Base-by-base conservation (phyloP, 257 asterid species). In the Buddleja alternifolia region DNA sequence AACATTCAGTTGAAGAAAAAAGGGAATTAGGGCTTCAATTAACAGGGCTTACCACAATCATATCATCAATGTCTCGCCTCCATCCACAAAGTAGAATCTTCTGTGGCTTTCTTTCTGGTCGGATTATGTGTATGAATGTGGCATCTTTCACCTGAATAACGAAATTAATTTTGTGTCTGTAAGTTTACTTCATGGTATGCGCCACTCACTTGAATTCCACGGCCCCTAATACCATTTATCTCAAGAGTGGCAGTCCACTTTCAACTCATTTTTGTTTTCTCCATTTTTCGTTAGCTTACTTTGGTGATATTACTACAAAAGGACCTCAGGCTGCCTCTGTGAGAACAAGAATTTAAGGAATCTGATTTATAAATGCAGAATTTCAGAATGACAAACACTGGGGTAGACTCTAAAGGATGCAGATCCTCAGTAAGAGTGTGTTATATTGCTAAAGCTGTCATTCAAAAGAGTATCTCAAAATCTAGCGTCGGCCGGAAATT, bases 31-130 rank as follows among this genome's bases (percentile, higher is more conserved):
- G 79, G 89, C 83, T 79, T 78, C 74, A 64, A 75, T 75, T 50
- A 56, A 83, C 71, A 70, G 80, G 85, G 78, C 92, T 90, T 85
- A 90, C 97, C 96, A 88, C 95, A 90, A 90, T 86, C 97, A 90
- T 88, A 88, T 90, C 97, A 90, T 88, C 95, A 85, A 86, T 80
- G 91, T 90, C 96, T 78, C 93, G 84, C 78, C 96, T 83, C 96
- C 97, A 88, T 90, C 96, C 97, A 86, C 90, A 83, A 73, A 90
- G 95, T 86, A 90, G 95, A 81, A 88, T 86, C 96, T 88, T 90
- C 95, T 86, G 95, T 79, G 96, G 85, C 92, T 72, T 82, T 87
- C 86, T 88, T 82, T 86, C 85, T 75, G 94, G 90, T 74, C 85
- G 85, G 78, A 76, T 77, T 54, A 90, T 82, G 78, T 77, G 85